phyloP scores from a whole-genome alignment of 805 yeast genomes.

The Soucietia sequanensis region DNA sequence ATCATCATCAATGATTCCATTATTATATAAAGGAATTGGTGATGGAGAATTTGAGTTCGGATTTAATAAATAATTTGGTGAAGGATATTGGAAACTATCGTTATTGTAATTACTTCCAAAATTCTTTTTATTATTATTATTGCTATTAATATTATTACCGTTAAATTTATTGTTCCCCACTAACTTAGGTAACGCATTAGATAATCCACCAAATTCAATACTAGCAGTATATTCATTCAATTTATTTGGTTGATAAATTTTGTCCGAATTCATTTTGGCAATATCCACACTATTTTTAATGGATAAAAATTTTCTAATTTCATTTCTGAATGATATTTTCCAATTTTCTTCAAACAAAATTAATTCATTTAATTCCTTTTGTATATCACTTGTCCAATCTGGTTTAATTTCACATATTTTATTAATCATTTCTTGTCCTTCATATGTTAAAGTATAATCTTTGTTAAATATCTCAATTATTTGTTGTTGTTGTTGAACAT shows the following conservation, averaged over 20 bases:
- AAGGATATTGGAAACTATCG: slow-evolving; percentile 3
- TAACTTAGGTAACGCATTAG: slow-evolving; percentile 24
- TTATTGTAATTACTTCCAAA: not conserved
- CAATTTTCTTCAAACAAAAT: slow-evolving; percentile 29
- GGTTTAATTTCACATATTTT: slow-evolving; percentile 28
- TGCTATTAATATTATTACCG: not conserved
- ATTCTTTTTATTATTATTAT: slow-evolving; percentile 9
- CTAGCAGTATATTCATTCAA: slow-evolving; percentile 37
- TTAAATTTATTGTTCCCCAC: not conserved
- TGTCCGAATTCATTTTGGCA: slow-evolving; percentile 21
- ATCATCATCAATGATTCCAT: not conserved
- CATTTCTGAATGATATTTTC: slow-evolving; percentile 26
- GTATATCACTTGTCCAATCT: slow-evolving; percentile 33
- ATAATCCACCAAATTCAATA: slow-evolving; percentile 38
- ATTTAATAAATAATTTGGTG: no score
- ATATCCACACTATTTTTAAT: slow-evolving; percentile 27
- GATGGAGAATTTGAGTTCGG: no score
- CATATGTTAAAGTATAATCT: slow-evolving; percentile 27
- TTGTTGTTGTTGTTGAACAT: not conserved
- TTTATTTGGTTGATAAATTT: slow-evolving; percentile 28
- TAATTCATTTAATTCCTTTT: slow-evolving; percentile 21
- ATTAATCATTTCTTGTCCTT: slow-evolving; percentile 23
- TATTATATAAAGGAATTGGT: not conserved
- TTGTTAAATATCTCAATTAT: slow-evolving; percentile 20
- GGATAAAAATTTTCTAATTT: slow-evolving; percentile 27